Percentiles rank a stretch among this genome's conserved stretches.
Evolutionary conservation across 164 flowering plant species (phyloP).

Genomic region (Annona cherimola): DNA sequence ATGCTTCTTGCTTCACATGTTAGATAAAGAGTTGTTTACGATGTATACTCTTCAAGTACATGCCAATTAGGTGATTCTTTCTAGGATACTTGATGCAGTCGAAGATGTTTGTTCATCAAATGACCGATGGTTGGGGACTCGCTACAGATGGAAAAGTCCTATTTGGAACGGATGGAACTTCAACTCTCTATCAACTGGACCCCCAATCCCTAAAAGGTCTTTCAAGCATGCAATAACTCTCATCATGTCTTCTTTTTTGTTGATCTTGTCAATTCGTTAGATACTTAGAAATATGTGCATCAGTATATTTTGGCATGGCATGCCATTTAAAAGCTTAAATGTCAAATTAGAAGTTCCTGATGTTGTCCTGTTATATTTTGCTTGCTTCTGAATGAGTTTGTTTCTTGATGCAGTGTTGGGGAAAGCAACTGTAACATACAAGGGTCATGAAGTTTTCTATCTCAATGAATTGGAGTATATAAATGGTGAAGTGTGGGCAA

Average conservation of each 20-base stretch:
- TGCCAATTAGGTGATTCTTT: background rate
- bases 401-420: slow-evolving; percentile 38
- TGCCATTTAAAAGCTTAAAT: background rate
- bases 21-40: background rate
- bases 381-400: slow-evolving; percentile 9
- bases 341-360: background rate
- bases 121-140: slow-evolving; percentile 99
- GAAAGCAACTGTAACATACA: slow-evolving; percentile 47
- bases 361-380: background rate
- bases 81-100: slow-evolving; percentile 39
- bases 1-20: background rate
- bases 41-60: background rate
- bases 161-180: slow-evolving; percentile 96
- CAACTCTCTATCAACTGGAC: slow-evolving; percentile 70
- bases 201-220: slow-evolving; percentile 71
- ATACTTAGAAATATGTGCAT: background rate
- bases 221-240: slow-evolving; percentile 3
- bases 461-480: slow-evolving; percentile 90
- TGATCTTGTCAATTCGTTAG: background rate
- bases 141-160: slow-evolving; percentile 91
- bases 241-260: background rate
- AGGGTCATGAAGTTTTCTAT: slow-evolving; percentile 60
- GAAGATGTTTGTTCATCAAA: slow-evolving; percentile 57
- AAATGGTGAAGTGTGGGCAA: slow-evolving; percentile 95
- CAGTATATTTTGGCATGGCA: background rate